phyloP scores from a whole-genome alignment of 2,329 filamentous ascomycete species.

The Cordyceps tenuipes region DNA sequence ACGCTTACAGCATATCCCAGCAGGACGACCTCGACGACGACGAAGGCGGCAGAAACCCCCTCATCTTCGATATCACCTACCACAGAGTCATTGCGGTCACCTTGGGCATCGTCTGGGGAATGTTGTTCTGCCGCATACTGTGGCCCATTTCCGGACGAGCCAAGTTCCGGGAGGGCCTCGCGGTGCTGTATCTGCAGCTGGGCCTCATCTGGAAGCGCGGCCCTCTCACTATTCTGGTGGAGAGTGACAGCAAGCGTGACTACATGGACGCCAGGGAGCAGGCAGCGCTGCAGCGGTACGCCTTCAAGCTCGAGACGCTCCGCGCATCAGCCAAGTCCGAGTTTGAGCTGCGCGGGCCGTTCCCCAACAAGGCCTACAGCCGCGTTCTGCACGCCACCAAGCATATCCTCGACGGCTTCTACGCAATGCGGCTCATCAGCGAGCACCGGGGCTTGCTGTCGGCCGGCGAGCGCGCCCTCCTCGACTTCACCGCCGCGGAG shows the following conservation, averaged over 20 bases:
- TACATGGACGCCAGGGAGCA: conserved; percentile 90
- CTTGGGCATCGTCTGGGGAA: conserved; percentile 81
- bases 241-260: conserved; percentile 47
- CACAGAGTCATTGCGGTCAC: conserved; percentile 85
- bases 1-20: conserved; percentile 83
- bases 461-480: conserved; percentile 70
- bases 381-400: conserved; percentile 72
- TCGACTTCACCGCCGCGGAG: conserved; percentile 72
- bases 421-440: conserved; percentile 91
- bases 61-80: conserved; percentile 79
- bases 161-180: conserved; percentile 83
- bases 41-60: conserved; percentile 73
- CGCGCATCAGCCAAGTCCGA: conserved; percentile 69
- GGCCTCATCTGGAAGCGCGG: conserved; percentile 94
- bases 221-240: conserved; percentile 65
- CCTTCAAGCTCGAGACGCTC: conserved; percentile 63
- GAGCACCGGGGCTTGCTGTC: conserved; percentile 68
- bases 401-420: conserved; percentile 84
- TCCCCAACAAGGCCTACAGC: conserved; percentile 64
- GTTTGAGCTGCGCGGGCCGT: conserved; percentile 81
- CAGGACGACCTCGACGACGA: conserved; percentile 75
- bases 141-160: conserved; percentile 88
- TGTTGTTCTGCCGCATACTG: conserved; percentile 79
- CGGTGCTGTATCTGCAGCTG: conserved; percentile 89
- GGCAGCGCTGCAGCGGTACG: conserved; percentile 74